These are phyloP conservation scores for Penicillium taxi DNA, from an alignment of 495 filamentous ascomycete genomes.

Conservation along the genomic window DNA sequence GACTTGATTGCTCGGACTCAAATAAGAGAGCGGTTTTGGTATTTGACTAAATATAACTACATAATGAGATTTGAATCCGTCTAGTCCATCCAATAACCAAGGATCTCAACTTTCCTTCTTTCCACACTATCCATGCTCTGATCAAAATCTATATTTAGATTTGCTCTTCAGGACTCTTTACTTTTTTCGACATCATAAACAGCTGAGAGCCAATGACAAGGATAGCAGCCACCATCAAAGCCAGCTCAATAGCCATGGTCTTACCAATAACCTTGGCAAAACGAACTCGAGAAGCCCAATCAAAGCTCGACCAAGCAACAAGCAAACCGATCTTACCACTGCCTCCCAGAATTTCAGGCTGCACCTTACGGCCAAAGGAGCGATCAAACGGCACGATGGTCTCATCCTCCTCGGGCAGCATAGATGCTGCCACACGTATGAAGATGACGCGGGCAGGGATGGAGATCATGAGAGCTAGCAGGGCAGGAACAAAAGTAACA, in stretches of 20 bases:
- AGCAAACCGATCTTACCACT: slow-evolving; percentile 57
- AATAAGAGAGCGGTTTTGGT: no score
- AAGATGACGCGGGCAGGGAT: slow-evolving; percentile 57
- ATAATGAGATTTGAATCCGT: no score
- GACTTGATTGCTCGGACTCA: no score
- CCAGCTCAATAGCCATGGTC: slow-evolving; percentile 46
- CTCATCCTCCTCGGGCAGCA: slow-evolving; percentile 61
- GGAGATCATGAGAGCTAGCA: slow-evolving; percentile 41
- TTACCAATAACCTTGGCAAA: slow-evolving; percentile 63
- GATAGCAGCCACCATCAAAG: slow-evolving; percentile 35
- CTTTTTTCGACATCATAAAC: slow-evolving; percentile 14
- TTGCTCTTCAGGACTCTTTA: no score
- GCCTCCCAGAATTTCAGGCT: slow-evolving; percentile 57
- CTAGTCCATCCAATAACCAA: no score
- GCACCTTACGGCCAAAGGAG: slow-evolving; percentile 53
- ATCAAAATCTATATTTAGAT: no score
- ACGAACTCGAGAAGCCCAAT: slow-evolving; percentile 54
- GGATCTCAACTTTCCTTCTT: no score
- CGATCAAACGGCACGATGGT: slow-evolving; percentile 72
- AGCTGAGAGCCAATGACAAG: slow-evolving; percentile 31
- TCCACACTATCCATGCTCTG: no score
- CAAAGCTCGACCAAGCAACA: slow-evolving; percentile 66
- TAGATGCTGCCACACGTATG: slow-evolving; percentile 62
- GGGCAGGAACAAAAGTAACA: slow-evolving; percentile 26
- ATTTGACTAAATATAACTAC: no score